phyloP scores from a whole-genome alignment of 768 basidiomycete species.

The Mycena galericulata region DNA sequence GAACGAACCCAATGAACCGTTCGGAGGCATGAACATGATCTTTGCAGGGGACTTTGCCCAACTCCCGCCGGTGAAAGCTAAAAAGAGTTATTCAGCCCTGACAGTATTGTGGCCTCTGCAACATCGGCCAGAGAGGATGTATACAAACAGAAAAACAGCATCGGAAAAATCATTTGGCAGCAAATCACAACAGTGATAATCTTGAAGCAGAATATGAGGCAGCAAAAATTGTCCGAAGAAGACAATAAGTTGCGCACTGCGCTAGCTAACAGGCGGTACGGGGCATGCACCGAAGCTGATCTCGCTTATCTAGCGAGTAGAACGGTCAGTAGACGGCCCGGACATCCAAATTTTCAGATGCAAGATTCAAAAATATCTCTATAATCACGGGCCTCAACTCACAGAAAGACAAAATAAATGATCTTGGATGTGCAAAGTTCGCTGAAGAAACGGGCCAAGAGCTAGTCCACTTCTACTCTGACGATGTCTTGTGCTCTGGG shows the following conservation, averaged over 20 bases:
- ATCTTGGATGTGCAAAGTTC: background rate
- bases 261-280: conserved; percentile 54
- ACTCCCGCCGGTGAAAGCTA: no score
- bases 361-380: background rate
- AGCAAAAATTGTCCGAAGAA: conserved; percentile 36
- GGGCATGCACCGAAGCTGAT: conserved; percentile 52
- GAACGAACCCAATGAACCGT: conserved; percentile 35
- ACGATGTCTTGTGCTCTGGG: conserved; percentile 28
- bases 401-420: background rate
- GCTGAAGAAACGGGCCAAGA: background rate
- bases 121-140: no score
- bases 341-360: background rate
- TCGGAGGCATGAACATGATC: conserved; percentile 52
- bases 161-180: conserved; percentile 50
- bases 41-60: no score
- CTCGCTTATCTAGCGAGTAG: conserved; percentile 45
- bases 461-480: background rate
- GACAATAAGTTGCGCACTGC: conserved; percentile 43
- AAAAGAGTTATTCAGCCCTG: no score
- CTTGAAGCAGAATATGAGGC: conserved; percentile 51
- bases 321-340: background rate
- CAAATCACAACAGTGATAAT: conserved; percentile 49
- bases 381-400: background rate
- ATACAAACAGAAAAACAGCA: conserved; percentile 38
- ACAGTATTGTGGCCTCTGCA: no score